Conservation (phyloP, 139 green algal genomes). For the Mesotaenium endlicherianum region DNA sequence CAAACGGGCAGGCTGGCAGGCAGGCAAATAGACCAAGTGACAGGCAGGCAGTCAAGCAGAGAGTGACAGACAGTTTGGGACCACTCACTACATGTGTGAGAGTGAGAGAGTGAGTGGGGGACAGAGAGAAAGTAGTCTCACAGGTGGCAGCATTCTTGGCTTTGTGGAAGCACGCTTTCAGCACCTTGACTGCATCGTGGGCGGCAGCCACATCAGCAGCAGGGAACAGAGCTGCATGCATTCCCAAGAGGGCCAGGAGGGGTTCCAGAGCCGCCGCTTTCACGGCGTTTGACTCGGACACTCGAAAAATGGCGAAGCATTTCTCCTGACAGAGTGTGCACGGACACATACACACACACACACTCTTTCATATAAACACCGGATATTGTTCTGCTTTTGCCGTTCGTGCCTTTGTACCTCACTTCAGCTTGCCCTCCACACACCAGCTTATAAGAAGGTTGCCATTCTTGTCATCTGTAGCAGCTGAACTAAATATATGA, state of each 20-base stretch:
- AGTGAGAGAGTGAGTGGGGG: no score
- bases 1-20: neutral
- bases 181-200: neutral
- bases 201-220: neutral
- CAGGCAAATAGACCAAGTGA: neutral
- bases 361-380: no score
- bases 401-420: no score
- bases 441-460: no score
- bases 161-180: neutral
- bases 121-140: neutral
- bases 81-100: no score
- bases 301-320: neutral
- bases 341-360: no score
- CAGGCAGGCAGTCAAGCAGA: neutral
- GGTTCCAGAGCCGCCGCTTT: neutral
- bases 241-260: neutral
- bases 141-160: slow-evolving; percentile 7
- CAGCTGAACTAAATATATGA: no score
- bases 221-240: neutral
- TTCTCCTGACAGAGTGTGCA: no score
- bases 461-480: no score
- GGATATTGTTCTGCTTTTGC: no score
- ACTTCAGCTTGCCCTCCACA: no score
- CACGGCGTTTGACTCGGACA: neutral
- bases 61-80: no score